These are phyloP conservation scores for Tetrapisispora nanseiensis DNA, from an alignment of 805 yeast genomes.

Conservation along the genomic window DNA sequence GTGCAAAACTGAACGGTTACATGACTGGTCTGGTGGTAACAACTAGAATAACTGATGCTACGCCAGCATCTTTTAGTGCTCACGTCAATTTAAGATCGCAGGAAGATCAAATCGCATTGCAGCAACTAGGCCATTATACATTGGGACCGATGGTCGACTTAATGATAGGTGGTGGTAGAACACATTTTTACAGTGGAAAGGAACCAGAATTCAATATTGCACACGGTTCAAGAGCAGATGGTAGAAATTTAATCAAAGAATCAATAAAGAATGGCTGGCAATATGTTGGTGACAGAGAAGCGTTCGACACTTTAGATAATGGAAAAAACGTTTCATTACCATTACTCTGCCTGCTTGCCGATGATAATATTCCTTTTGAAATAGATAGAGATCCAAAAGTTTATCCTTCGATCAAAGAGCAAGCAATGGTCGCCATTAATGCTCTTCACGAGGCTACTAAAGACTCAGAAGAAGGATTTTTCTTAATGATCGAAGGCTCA, in stretches of 20 bases:
- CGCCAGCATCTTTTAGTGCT: slow-evolving; percentile 82
- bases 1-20: slow-evolving; percentile 72
- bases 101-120: slow-evolving; percentile 81
- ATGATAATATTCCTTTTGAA: slow-evolving; percentile 74
- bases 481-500: slow-evolving; percentile 81
- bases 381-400: slow-evolving; percentile 54
- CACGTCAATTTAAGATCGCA: slow-evolving; percentile 69
- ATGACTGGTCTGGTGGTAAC: slow-evolving; percentile 87
- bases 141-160: slow-evolving; percentile 74
- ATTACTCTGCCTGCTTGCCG: slow-evolving; percentile 64
- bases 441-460: slow-evolving; percentile 58
- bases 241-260: slow-evolving; percentile 53
- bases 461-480: slow-evolving; percentile 74
- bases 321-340: slow-evolving; percentile 69
- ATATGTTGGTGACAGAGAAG: slow-evolving; percentile 51
- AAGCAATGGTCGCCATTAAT: slow-evolving; percentile 62
- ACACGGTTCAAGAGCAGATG: slow-evolving; percentile 60
- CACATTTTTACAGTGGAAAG: slow-evolving; percentile 55
- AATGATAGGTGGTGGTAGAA: slow-evolving; percentile 86
- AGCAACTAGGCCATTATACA: slow-evolving; percentile 73
- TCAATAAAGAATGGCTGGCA: slow-evolving; percentile 47
- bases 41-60: slow-evolving; percentile 87
- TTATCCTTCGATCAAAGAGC: slow-evolving; percentile 74
- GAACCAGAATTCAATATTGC: slow-evolving; percentile 14
- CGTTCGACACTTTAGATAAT: slow-evolving; percentile 44